Conservation (phyloP, 345 rosid genomes). For the Jatropha curcas region DNA sequence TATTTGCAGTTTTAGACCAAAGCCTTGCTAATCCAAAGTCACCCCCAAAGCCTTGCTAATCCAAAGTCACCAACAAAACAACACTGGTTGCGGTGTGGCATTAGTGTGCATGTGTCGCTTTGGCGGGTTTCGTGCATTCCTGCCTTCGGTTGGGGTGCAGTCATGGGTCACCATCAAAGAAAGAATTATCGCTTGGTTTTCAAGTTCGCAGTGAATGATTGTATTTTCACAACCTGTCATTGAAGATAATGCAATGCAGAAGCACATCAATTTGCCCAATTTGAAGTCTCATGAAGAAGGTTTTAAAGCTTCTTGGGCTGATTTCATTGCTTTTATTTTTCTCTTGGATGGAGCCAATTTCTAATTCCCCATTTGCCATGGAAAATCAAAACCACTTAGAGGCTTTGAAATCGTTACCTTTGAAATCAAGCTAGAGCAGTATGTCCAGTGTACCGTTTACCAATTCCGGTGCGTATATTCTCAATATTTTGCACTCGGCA, state of each 20-base stretch:
- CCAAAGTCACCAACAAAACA: constrained; percentile 25
- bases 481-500: neutral
- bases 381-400: constrained; percentile 5
- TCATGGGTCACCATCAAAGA: too few species aligned
- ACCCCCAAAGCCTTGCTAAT: constrained; percentile 16
- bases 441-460: constrained; percentile 3
- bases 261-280: neutral
- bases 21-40: too few species aligned
- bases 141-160: too few species aligned
- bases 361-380: neutral
- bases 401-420: constrained; percentile 12
- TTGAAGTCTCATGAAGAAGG: neutral
- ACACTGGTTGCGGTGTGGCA: too few species aligned
- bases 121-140: too few species aligned
- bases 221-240: neutral
- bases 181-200: constrained; percentile 23
- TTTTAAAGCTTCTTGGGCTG: neutral
- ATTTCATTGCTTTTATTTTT: neutral
- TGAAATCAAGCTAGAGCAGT: too few species aligned
- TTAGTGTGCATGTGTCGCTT: too few species aligned
- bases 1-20: too few species aligned
- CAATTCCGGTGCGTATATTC: constrained; percentile 12
- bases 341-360: constrained; percentile 3
- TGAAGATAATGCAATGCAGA: constrained; percentile 1
- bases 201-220: constrained; percentile 22